phyloP scores from a whole-genome alignment of 306 rosid species.

The Coriaria nepalensis region DNA sequence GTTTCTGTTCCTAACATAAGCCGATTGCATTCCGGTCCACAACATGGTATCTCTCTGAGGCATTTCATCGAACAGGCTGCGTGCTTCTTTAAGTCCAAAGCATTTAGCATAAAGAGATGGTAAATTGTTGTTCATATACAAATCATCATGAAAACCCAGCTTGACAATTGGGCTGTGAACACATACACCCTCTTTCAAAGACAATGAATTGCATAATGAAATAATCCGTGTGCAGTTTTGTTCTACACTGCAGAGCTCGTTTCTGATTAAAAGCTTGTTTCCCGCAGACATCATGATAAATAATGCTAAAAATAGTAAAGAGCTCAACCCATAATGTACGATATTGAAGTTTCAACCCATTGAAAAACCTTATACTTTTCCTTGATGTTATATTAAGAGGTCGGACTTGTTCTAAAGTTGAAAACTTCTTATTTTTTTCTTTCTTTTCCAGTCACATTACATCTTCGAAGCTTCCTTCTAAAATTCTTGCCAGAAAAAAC shows the following conservation, averaged over 20 bases:
- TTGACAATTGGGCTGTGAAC: constrained; percentile 54
- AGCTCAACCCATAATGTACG: no score
- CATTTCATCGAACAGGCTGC: constrained; percentile 60
- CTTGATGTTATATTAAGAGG: no score
- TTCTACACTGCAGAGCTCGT: constrained; percentile 19
- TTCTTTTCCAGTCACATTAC: no score
- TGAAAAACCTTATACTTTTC: no score
- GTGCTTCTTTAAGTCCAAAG: constrained; percentile 40
- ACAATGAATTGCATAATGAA: constrained; percentile 42
- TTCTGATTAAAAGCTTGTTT: constrained; percentile 13
- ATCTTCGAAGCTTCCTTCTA: no score
- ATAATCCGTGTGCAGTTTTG: constrained; percentile 36
- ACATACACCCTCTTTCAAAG: constrained; percentile 32
- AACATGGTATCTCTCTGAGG: constrained; percentile 54
- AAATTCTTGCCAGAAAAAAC: no score
- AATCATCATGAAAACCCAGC: constrained; percentile 38
- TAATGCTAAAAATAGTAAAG: no score
- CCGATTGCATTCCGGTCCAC: constrained; percentile 51
- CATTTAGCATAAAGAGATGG: constrained; percentile 37
- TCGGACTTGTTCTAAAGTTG: no score
- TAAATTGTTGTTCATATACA: constrained; percentile 44
- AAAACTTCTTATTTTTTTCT: not conserved
- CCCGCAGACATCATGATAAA: not conserved
- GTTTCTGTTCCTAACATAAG: constrained; percentile 25
- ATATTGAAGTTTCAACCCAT: no score